Conservation (phyloP, 2,329 filamentous ascomycete species). For the Ophiostoma australiae region DNA sequence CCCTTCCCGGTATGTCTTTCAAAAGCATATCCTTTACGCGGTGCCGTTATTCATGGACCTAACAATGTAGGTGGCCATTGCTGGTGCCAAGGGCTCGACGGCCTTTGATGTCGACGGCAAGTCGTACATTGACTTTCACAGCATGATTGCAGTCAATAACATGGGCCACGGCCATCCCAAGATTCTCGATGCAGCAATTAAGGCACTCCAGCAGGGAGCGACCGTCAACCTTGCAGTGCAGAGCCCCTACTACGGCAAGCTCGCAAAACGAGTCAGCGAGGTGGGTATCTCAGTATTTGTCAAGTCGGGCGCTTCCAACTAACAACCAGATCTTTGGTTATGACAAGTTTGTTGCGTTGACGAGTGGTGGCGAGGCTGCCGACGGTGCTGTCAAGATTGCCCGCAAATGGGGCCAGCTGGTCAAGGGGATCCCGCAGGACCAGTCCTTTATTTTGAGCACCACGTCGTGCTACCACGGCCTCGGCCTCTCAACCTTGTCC, state of each 20-base stretch:
- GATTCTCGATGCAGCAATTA: background rate
- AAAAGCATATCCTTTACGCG: no score
- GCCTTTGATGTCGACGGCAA: slow-evolving; percentile 1
- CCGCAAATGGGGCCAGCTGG: background rate
- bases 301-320: no score
- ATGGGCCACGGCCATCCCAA: background rate
- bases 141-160: background rate
- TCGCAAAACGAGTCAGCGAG: background rate
- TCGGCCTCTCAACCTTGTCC: background rate
- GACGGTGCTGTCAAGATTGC: background rate
- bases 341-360: background rate
- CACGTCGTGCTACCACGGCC: background rate
- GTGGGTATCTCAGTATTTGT: background rate
- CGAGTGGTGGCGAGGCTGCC: background rate
- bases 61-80: background rate
- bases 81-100: background rate
- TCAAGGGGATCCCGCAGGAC: background rate
- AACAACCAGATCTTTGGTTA: background rate
- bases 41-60: no score
- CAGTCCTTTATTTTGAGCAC: background rate
- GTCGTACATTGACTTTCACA: slow-evolving; percentile 1
- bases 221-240: background rate
- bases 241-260: background rate
- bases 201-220: background rate
- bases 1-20: background rate